These are phyloP conservation scores for Phytophthora sojae DNA, from an alignment of 352 stramenopile genomes.

Conservation along the genomic window DNA sequence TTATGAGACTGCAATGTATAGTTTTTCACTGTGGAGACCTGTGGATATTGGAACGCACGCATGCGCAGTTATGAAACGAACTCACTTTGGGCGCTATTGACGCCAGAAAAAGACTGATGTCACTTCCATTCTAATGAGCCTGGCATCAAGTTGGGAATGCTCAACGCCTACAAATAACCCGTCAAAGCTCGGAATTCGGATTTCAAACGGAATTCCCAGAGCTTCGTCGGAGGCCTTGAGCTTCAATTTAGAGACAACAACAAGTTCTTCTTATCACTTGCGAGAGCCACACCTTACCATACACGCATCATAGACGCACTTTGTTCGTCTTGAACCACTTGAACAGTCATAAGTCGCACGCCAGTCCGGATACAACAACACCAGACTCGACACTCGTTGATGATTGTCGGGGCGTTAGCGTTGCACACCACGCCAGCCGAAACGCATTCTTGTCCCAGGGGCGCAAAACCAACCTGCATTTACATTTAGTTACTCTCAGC, in stretches of 20 bases:
- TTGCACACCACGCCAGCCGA: slow-evolving; percentile 5
- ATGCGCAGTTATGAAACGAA: slow-evolving; percentile 30
- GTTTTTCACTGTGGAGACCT: background rate
- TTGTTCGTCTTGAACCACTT: background rate
- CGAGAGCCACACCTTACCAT: background rate
- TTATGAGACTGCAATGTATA: slow-evolving; percentile 21
- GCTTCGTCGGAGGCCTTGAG: background rate
- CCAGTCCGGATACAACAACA: background rate
- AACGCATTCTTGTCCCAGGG: slow-evolving; percentile 26
- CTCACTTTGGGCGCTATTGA: slow-evolving; percentile 10
- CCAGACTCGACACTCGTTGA: slow-evolving; percentile 2
- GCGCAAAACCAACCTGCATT: background rate
- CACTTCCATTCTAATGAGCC: slow-evolving; percentile 27
- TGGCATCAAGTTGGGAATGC: background rate
- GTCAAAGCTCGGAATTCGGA: slow-evolving; percentile 5
- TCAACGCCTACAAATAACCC: background rate
- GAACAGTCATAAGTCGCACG: background rate
- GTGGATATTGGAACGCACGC: background rate
- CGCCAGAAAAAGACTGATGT: slow-evolving; percentile 8
- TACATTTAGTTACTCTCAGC: slow-evolving; percentile 15
- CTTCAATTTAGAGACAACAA: background rate
- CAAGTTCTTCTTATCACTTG: background rate
- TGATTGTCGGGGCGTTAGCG: slow-evolving; percentile 13
- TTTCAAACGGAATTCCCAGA: slow-evolving; percentile 15
- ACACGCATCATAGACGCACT: background rate